A percentile compares a stretch with the other conserved stretches of the same genome.
Conservation (phyloP, 371 early-diverging fungal species). For the Neoconidiobolus thromboides region DNA sequence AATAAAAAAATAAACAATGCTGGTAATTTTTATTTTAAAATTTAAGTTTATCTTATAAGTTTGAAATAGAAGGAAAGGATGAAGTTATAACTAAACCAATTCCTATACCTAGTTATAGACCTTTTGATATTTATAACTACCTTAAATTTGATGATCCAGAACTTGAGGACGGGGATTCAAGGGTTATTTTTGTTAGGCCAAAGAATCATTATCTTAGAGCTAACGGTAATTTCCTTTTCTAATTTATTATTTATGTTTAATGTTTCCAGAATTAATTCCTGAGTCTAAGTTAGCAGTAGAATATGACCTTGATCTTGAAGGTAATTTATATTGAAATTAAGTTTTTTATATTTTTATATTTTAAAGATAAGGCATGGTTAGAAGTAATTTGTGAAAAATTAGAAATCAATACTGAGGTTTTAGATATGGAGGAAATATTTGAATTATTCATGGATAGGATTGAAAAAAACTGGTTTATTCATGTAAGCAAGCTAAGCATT, state of each 20-base stretch:
- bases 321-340: slow-evolving; percentile 14
- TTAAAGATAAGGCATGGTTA: slow-evolving; percentile 54
- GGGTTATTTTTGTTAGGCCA: too few species aligned
- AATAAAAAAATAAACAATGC: too few species aligned
- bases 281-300: slow-evolving; percentile 65
- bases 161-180: too few species aligned
- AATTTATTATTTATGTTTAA: not conserved
- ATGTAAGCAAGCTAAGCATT: slow-evolving; percentile 24
- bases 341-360: not conserved
- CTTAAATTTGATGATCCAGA: too few species aligned
- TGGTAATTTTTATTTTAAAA: too few species aligned
- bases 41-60: too few species aligned
- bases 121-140: too few species aligned
- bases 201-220: slow-evolving; percentile 25
- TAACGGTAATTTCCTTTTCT: slow-evolving; percentile 32
- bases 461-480: slow-evolving; percentile 93
- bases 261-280: not conserved
- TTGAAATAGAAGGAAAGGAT: too few species aligned
- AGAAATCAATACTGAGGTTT: slow-evolving; percentile 25
- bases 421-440: slow-evolving; percentile 38
- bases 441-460: slow-evolving; percentile 79
- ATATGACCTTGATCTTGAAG: slow-evolving; percentile 96
- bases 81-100: too few species aligned
- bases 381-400: slow-evolving; percentile 42
- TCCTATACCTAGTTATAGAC: too few species aligned